phyloP scores from a whole-genome alignment of 2,329 filamentous ascomycete genomes.

The Ustulina deusta region DNA sequence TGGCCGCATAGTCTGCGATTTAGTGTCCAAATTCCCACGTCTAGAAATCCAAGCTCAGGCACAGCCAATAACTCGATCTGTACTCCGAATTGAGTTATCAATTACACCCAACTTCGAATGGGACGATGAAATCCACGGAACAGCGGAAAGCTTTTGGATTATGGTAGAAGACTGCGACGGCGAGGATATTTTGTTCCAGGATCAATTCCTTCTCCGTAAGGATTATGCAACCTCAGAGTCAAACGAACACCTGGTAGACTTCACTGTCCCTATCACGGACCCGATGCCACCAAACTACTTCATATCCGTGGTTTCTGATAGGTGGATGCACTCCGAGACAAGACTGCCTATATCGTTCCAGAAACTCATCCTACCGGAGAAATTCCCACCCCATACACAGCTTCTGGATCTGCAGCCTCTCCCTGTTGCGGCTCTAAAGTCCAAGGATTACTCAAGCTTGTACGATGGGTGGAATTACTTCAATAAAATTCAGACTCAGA shows the following conservation, averaged over 20 bases:
- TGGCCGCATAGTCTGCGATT: constrained; percentile 83
- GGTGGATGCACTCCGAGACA: constrained; percentile 99
- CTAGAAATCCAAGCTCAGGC: constrained; percentile 93
- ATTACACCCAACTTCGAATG: constrained; percentile 96
- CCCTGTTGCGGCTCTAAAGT: constrained; percentile 88
- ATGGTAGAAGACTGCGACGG: constrained; percentile 97
- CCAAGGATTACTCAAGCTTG: constrained; percentile 81
- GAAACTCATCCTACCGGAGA: constrained; percentile 92
- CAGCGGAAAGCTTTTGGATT: constrained; percentile 95
- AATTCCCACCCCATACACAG: constrained; percentile 94
- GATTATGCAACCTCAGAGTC: constrained; percentile 87
- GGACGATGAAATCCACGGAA: constrained; percentile 90
- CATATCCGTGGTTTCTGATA: constrained; percentile 91
- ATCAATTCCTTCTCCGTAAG: constrained; percentile 90
- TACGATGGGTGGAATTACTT: constrained; percentile 90
- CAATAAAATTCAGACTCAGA: constrained; percentile 98
- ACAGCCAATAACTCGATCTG: constrained; percentile 92
- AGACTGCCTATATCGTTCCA: constrained; percentile 94
- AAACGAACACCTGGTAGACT: constrained; percentile 95
- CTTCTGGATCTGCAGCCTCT: constrained; percentile 92
- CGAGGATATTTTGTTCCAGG: constrained; percentile 94
- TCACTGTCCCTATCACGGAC: constrained; percentile 95
- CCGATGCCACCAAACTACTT: constrained; percentile 99
- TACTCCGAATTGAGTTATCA: constrained; percentile 89
- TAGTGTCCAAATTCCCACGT: constrained; percentile 93